phyloP scores from a whole-genome alignment of 768 basidiomycete species.

The Holtermannia corniformis region DNA sequence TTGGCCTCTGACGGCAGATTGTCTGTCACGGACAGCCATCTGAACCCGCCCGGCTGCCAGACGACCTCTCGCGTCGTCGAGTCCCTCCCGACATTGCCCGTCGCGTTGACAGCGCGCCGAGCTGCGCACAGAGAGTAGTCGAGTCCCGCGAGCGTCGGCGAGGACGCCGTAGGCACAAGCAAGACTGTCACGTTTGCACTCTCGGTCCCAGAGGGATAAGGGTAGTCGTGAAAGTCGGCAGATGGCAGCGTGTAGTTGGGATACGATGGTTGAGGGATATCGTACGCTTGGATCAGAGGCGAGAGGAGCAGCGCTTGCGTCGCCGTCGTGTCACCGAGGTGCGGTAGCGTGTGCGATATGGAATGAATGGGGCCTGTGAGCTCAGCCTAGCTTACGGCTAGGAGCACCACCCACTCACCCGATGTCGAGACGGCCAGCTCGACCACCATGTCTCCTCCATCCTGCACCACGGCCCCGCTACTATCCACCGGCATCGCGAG shows the following conservation, averaged over 20 bases:
- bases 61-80: conserved; percentile 8
- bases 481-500: conserved; percentile 7
- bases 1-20: conserved; percentile 23
- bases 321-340: conserved; percentile 38
- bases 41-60: conserved; percentile 25
- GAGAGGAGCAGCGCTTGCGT: conserved; percentile 34
- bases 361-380: conserved; percentile 22
- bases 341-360: conserved; percentile 13
- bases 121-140: conserved; percentile 27
- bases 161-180: conserved; percentile 29
- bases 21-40: conserved; percentile 23
- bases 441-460: conserved; percentile 16
- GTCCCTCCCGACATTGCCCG: conserved; percentile 12
- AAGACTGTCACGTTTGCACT: conserved; percentile 19
- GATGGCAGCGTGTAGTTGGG: conserved; percentile 41
- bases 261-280: conserved; percentile 28
- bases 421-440: conserved; percentile 26
- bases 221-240: conserved; percentile 8
- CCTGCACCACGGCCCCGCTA: background rate
- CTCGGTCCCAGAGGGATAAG: background rate
- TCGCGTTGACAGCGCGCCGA: conserved; percentile 10
- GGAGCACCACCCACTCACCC: conserved; percentile 16
- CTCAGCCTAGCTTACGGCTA: background rate
- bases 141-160: conserved; percentile 20
- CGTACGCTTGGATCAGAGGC: conserved; percentile 16